Evolutionary conservation across 2,329 filamentous ascomycete species (phyloP).

Genomic region (Penicillium sp.): DNA sequence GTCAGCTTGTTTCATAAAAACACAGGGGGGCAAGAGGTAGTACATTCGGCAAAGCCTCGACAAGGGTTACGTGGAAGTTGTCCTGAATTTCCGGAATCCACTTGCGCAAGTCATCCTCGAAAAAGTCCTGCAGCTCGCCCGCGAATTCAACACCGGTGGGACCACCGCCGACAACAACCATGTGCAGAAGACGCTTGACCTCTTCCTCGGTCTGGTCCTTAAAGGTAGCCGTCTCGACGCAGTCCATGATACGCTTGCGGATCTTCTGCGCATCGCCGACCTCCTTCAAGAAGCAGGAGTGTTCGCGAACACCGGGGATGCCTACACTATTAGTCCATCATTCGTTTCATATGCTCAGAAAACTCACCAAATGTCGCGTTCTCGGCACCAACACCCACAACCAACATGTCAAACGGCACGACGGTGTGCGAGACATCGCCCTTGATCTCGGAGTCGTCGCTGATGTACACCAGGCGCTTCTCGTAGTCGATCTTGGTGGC

Average conservation of each 20-base stretch:
- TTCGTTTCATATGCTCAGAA: neutral
- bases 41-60: slow-evolving; percentile 91
- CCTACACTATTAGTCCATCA: slow-evolving; percentile 34
- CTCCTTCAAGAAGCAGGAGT: slow-evolving; percentile 98
- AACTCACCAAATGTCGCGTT: slow-evolving; percentile 87
- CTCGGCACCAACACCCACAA: slow-evolving; percentile 94
- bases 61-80: slow-evolving; percentile 94
- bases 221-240: slow-evolving; percentile 96
- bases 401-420: slow-evolving; percentile 96
- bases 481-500: slow-evolving; percentile 92
- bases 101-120: slow-evolving; percentile 96
- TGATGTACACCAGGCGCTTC: slow-evolving; percentile 81
- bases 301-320: slow-evolving; percentile 88
- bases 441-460: slow-evolving; percentile 90
- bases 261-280: slow-evolving; percentile 94
- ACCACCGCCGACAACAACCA: slow-evolving; percentile 92
- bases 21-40: neutral
- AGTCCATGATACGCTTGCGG: slow-evolving; percentile 99
- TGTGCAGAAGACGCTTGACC: slow-evolving; percentile 90
- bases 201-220: slow-evolving; percentile 90
- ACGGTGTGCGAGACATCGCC: slow-evolving; percentile 77
- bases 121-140: slow-evolving; percentile 97
- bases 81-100: slow-evolving; percentile 93
- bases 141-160: slow-evolving; percentile 98
- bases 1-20: slow-evolving; percentile 10